Conservation (phyloP, 306 rosid species). For the Cucumis hystrix region DNA sequence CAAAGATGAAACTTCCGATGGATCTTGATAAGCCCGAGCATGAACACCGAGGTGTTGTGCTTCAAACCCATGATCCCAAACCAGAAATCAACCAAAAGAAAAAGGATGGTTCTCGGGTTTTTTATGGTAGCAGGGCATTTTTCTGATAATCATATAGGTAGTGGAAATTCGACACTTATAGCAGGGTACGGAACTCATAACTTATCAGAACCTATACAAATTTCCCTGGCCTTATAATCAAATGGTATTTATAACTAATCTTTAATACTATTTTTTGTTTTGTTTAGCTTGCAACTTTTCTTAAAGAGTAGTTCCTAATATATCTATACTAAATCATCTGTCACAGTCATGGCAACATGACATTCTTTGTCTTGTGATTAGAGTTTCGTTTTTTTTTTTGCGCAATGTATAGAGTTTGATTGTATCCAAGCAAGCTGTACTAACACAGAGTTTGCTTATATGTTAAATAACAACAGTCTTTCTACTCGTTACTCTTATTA, state of each 20-base stretch:
- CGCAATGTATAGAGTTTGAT: neutral
- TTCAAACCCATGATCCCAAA: slow-evolving; percentile 20
- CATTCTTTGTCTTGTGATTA: slow-evolving; percentile 7
- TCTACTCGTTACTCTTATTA: neutral
- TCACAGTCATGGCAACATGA: slow-evolving; percentile 1
- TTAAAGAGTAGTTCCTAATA: neutral
- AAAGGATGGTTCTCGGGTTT: slow-evolving; percentile 72
- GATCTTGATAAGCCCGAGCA: slow-evolving; percentile 44
- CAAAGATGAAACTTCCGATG: slow-evolving; percentile 86
- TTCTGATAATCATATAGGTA: slow-evolving; percentile 30
- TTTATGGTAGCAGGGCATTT: slow-evolving; percentile 81
- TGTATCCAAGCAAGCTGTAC: slow-evolving; percentile 5
- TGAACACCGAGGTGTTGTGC: slow-evolving; percentile 33
- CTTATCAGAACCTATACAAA: neutral
- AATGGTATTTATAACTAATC: slow-evolving; percentile 13
- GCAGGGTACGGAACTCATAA: neutral
- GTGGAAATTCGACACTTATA: neutral
- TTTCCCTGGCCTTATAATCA: neutral
- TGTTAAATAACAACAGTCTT: neutral
- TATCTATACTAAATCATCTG: slow-evolving; percentile 4
- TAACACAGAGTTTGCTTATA: neutral
- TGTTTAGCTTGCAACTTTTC: neutral
- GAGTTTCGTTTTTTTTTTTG: neutral
- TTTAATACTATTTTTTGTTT: neutral
- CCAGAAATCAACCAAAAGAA: slow-evolving; percentile 43